Percentiles rank a stretch among this genome's conserved stretches.
Conservation (phyloP, 1,139 yeast genomes). For the Blastobotrys raffinosifermentans region DNA sequence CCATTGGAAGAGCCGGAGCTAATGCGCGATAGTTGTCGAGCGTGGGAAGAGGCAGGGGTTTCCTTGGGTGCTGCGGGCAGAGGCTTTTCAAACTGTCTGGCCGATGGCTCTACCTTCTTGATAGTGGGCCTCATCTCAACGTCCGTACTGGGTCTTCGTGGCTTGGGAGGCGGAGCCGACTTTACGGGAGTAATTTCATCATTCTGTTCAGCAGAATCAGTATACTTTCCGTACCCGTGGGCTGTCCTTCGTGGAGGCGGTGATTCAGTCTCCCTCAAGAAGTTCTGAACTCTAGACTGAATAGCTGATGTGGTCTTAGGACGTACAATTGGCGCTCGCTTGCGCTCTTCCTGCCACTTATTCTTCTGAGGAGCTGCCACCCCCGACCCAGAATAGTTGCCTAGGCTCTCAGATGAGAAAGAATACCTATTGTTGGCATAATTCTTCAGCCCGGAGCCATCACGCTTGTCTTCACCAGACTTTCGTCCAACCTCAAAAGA, state of each 20-base stretch:
- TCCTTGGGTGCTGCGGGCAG: constrained; percentile 11
- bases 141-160: constrained; percentile 8
- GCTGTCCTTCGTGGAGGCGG: constrained; percentile 56
- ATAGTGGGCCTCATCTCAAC: constrained; percentile 7
- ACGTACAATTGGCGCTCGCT: neutral
- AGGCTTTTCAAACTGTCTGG: constrained; percentile 1
- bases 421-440: constrained; percentile 13
- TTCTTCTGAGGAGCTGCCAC: too few relatives aligned
- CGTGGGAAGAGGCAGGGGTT: constrained; percentile 13
- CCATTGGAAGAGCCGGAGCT: constrained; percentile 19
- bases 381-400: too few relatives aligned
- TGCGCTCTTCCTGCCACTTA: too few relatives aligned
- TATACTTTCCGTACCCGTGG: constrained; percentile 67
- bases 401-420: constrained; percentile 18
- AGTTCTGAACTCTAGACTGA: constrained; percentile 61
- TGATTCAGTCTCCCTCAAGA: constrained; percentile 45
- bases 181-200: neutral
- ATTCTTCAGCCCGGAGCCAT: constrained; percentile 2
- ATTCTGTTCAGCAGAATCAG: constrained; percentile 35
- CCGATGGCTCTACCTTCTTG: constrained; percentile 4
- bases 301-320: constrained; percentile 25
- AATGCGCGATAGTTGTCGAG: constrained; percentile 22
- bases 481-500: too few relatives aligned
- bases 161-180: too few relatives aligned
- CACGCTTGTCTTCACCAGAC: constrained; percentile 7